Evolutionary conservation across 345 rosid species (phyloP).

Genomic region (Hibiscus trionum): DNA sequence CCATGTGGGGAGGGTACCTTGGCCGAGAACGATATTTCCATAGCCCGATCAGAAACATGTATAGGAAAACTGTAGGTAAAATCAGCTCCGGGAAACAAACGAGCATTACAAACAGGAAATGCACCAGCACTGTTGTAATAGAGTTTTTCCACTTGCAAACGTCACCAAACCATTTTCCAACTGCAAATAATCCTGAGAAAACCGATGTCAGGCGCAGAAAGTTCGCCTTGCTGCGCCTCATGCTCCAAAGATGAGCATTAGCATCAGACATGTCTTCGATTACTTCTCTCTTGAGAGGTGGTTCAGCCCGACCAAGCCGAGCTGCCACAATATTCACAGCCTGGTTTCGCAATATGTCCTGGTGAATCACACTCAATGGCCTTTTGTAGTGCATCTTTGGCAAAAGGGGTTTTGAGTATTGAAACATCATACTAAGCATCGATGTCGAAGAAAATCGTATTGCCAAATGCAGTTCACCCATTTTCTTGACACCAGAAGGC

Average conservation of each 20-base stretch:
- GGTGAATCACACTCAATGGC: constrained; percentile 70
- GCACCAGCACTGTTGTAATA: constrained; percentile 48
- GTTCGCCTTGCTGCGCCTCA: constrained; percentile 95
- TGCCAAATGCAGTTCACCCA: constrained; percentile 89
- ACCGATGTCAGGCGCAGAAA: constrained; percentile 61
- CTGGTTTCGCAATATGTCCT: constrained; percentile 65
- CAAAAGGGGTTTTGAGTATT: constrained; percentile 62
- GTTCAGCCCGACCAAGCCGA: constrained; percentile 79
- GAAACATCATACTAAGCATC: constrained; percentile 41
- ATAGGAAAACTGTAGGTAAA: constrained; percentile 66
- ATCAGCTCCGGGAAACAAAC: constrained; percentile 75
- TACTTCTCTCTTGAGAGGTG: constrained; percentile 76
- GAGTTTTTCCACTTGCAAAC: constrained; percentile 86
- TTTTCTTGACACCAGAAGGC: constrained; percentile 80
- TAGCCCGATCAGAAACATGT: constrained; percentile 64
- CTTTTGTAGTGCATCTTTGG: constrained; percentile 84
- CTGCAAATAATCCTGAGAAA: constrained; percentile 49
- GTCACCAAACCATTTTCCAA: constrained; percentile 73
- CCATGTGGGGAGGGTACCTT: constrained; percentile 85
- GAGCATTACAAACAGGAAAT: constrained; percentile 50
- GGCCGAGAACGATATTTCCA: constrained; percentile 79
- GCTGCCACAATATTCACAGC: constrained; percentile 73
- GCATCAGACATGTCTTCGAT: constrained; percentile 87
- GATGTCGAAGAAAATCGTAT: constrained; percentile 75
- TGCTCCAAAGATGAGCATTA: constrained; percentile 87